phyloP scores from a whole-genome alignment of 768 basidiomycete genomes.

The Tylopilus cervinicoccineus region DNA sequence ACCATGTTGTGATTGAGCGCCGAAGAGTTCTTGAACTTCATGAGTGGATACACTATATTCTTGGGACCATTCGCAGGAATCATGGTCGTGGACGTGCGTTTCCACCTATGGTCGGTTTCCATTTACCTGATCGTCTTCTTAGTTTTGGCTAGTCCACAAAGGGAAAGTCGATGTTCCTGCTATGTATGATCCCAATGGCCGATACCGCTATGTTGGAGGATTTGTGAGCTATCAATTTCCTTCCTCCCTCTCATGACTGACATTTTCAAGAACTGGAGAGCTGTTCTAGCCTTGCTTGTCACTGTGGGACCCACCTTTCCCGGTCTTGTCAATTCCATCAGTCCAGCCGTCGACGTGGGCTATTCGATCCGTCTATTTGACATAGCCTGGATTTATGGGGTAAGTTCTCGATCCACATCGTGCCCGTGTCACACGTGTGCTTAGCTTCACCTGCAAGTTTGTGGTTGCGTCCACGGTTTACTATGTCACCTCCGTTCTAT shows the following conservation, averaged over 20 bases:
- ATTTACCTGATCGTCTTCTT: conserved; percentile 1
- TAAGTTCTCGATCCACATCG: conserved; percentile 31
- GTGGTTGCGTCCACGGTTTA: conserved; percentile 22
- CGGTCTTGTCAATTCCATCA: conserved; percentile 74
- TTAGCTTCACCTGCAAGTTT: conserved; percentile 13
- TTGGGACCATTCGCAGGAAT: conserved; percentile 83
- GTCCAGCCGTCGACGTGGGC: conserved; percentile 58
- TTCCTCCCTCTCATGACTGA: background rate
- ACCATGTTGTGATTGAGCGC: conserved; percentile 33
- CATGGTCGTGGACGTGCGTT: conserved; percentile 53
- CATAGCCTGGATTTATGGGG: conserved; percentile 75
- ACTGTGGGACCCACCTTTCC: conserved; percentile 73
- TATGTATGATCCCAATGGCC: conserved; percentile 76
- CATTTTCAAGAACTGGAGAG: conserved; percentile 70
- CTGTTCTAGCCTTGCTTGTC: conserved; percentile 61
- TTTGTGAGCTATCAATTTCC: conserved; percentile 47
- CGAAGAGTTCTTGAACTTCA: conserved; percentile 70
- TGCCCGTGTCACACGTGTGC: background rate
- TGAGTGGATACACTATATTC: conserved; percentile 84
- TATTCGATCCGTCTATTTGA: conserved; percentile 55
- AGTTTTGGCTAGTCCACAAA: conserved; percentile 78
- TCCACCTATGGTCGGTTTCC: background rate
- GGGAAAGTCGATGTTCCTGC: conserved; percentile 76
- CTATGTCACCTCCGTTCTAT: conserved; percentile 22
- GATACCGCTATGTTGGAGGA: conserved; percentile 75